Evolutionary conservation across 768 basidiomycete genomes (phyloP), one percentile per base, ranked within the genome.

Genomic region (Brasilioporus rufonigricans): DNA sequence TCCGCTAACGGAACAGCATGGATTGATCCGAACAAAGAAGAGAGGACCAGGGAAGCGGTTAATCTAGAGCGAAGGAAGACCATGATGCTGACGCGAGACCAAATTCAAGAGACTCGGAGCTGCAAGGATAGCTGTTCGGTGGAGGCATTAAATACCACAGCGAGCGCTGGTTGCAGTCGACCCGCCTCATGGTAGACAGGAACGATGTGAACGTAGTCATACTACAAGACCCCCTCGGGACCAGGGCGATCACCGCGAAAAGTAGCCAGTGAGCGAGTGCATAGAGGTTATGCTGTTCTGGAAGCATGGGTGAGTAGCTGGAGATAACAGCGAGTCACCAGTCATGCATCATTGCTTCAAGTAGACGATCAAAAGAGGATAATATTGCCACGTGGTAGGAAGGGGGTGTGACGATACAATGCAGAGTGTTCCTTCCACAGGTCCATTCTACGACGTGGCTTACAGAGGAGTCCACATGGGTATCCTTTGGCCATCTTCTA

Each of bases 281-380:
- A 55, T 55, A 38, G 19, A 55, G 59, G 44, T 7, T 8, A 1
- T 26, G 31, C n/a, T 24, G 63, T 41, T 24, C 46, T 27, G 16
- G 56, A 55, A 48, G 52, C 49, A 19, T 21, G 35, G 24, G 12
- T 5, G 8, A 12, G 19, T 12, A 39, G 29, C 23, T 19, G 31
- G 35, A 40, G 21, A 45, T 50, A 44, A 40, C 23, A 14, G 31
- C 31, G 7, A 11, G 45, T 32, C 39, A 14, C n/a, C 31, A 3
- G 21, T 29, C 16, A 43, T 26, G 56, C 11, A 47, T 23, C 29
- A 39, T 40, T 4, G 18, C 35, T 44, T 5, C 33, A 50, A 55
- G 32, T 1, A 32, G 31, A 31, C 13, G 11, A 5, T 10, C 26
- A 60, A 41, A 49, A 40, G 24, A 32, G 24, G 50, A 12, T 4